Conservation (phyloP, 2,329 filamentous ascomycete genomes). For the Colletotrichum plurivorum region DNA sequence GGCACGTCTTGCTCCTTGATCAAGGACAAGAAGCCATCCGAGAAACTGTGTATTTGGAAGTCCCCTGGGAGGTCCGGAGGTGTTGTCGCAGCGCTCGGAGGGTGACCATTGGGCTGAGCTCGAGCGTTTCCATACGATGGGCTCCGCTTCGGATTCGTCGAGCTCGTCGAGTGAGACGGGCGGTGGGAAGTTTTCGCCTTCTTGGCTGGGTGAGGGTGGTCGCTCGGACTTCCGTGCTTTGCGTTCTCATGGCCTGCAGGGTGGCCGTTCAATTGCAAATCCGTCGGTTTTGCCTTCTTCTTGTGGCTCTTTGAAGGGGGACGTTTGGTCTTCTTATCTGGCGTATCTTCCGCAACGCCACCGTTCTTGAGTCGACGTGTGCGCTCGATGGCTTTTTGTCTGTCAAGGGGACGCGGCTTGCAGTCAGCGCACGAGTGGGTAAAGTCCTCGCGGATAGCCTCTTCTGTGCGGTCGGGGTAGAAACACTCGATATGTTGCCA, state of each 20-base stretch:
- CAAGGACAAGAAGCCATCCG: slow-evolving; percentile 80
- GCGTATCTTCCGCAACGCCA: slow-evolving; percentile 60
- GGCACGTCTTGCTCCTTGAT: slow-evolving; percentile 75
- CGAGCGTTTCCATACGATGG: slow-evolving; percentile 76
- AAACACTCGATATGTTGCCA: slow-evolving; percentile 99
- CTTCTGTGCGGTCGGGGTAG: slow-evolving; percentile 81
- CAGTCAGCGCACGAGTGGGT: slow-evolving; percentile 93
- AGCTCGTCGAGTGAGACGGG: slow-evolving; percentile 80
- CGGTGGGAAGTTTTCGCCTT: slow-evolving; percentile 88
- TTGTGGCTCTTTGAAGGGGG: slow-evolving; percentile 86
- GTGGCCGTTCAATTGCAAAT: slow-evolving; percentile 77
- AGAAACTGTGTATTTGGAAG: slow-evolving; percentile 77
- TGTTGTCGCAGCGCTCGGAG: slow-evolving; percentile 83
- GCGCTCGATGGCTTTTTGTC: slow-evolving; percentile 80
- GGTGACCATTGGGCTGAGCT: slow-evolving; percentile 68
- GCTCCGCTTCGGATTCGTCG: slow-evolving; percentile 75
- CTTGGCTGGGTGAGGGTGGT: slow-evolving; percentile 74
- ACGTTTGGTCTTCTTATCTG: slow-evolving; percentile 81
- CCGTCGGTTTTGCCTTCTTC: slow-evolving; percentile 85
- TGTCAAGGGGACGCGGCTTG: slow-evolving; percentile 82
- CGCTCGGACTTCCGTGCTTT: slow-evolving; percentile 62
- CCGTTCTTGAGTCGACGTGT: slow-evolving; percentile 70
- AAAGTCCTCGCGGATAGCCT: slow-evolving; percentile 79
- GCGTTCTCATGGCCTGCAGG: slow-evolving; percentile 69
- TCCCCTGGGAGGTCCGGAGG: slow-evolving; percentile 76